A percentile compares a stretch with the other conserved stretches of the same genome.
Evolutionary conservation across 257 asterid species (phyloP).

Genomic region (Solanum pinnatisectum): DNA sequence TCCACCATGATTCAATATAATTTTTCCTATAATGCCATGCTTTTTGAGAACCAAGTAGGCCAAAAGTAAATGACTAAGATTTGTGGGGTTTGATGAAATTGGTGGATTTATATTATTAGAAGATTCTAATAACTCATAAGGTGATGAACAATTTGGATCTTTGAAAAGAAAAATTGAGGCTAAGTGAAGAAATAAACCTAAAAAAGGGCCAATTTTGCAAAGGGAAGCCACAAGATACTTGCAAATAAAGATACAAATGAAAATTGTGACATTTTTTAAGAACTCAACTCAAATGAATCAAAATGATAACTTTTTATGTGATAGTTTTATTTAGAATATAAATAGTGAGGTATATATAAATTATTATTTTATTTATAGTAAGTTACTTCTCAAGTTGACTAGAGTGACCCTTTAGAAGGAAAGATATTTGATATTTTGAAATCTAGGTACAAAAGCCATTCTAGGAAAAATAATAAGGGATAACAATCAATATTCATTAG

Average conservation of each 20-base stretch:
- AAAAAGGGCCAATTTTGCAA: neutral
- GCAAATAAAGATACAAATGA: neutral
- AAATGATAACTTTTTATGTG: neutral
- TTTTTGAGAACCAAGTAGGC: conserved; percentile 37
- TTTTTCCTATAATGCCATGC: conserved; percentile 39
- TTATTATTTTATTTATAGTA: neutral
- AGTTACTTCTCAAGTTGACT: neutral
- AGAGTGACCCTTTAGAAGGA: neutral
- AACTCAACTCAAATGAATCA: neutral
- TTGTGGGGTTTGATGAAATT: conserved; percentile 8
- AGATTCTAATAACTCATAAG: neutral
- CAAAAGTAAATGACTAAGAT: conserved; percentile 48
- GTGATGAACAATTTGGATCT: neutral
- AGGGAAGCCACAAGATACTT: neutral
- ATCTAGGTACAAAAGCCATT: neutral
- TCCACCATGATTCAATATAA: conserved; percentile 63
- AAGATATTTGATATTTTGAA: too few species aligned
- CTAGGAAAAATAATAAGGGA: neutral
- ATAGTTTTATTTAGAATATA: neutral
- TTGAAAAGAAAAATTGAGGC: neutral
- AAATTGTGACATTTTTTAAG: neutral
- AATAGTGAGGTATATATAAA: too few species aligned
- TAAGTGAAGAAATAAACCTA: neutral
- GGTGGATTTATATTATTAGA: neutral
- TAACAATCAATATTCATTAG: neutral